phyloP scores from a whole-genome alignment of 2,329 filamentous ascomycete genomes.

The Fusarium xyrophilum region DNA sequence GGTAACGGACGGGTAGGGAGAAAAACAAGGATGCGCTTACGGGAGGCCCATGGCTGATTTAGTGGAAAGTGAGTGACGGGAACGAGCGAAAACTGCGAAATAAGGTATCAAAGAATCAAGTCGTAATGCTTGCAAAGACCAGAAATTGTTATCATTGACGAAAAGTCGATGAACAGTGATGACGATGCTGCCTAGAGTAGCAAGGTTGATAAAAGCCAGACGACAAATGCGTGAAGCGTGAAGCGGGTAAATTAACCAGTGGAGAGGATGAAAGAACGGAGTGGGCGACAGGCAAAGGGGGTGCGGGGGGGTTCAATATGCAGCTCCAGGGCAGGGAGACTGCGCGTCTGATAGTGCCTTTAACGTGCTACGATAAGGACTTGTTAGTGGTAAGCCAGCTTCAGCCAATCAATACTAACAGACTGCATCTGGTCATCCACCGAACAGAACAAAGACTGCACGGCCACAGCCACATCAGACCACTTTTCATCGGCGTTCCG shows the following conservation, averaged over 20 bases:
- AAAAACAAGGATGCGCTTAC: conserved; percentile 49
- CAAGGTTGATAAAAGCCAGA: conserved; percentile 23
- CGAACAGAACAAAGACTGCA: background rate
- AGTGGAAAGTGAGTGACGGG: conserved; percentile 21
- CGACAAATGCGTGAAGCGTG: conserved; percentile 27
- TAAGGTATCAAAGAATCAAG: background rate
- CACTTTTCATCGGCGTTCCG: background rate
- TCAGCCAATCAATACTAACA: background rate
- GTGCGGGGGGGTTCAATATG: conserved; percentile 17
- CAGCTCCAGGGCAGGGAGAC: conserved; percentile 11
- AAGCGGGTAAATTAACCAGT: conserved; percentile 34
- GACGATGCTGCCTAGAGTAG: conserved; percentile 30
- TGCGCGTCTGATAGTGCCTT: conserved; percentile 21
- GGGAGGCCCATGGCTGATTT: conserved; percentile 53
- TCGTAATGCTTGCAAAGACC: background rate
- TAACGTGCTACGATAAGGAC: conserved; percentile 7
- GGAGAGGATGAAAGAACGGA: conserved; percentile 37
- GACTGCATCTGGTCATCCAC: accelerated
- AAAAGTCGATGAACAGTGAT: conserved; percentile 17
- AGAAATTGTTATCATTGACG: conserved; percentile 8
- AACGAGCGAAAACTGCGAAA: conserved; percentile 5
- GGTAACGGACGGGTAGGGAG: background rate
- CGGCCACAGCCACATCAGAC: conserved; percentile 18
- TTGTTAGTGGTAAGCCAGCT: conserved; percentile 8
- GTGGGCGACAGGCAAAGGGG: conserved; percentile 31